A percentile compares a stretch with the other conserved stretches of the same genome.
These are phyloP conservation scores for Saccharomycopsis hybrid DNA, from an alignment of 1,139 yeast species.

Conservation along the genomic window DNA sequence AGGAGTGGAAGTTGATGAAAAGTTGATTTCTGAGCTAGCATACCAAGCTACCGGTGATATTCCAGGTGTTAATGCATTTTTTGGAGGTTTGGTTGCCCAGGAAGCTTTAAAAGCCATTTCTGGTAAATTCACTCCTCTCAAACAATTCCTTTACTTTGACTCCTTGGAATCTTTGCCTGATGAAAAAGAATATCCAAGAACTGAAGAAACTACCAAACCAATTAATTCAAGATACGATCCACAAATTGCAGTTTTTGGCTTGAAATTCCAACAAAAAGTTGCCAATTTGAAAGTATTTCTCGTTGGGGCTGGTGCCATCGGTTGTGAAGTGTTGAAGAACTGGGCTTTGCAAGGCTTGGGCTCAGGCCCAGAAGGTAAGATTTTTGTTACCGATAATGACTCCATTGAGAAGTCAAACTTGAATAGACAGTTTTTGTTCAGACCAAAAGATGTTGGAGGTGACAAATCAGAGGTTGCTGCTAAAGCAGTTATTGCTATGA, in stretches of 20 bases:
- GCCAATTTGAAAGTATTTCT: conserved; percentile 78
- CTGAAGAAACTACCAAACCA: conserved; percentile 68
- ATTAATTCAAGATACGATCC: conserved; percentile 79
- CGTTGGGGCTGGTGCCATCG: conserved; percentile 98
- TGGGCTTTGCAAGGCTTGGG: conserved; percentile 98
- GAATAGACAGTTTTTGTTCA: conserved; percentile 91
- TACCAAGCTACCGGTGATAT: conserved; percentile 88
- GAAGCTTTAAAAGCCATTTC: conserved; percentile 93
- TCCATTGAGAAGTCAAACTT: conserved; percentile 91
- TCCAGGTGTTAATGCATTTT: conserved; percentile 84
- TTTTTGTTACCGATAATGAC: conserved; percentile 86
- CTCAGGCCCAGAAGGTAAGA: conserved; percentile 81
- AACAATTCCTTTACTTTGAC: conserved; percentile 90
- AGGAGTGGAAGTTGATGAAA: conserved; percentile 52
- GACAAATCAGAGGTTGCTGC: conserved; percentile 92
- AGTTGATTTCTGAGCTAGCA: conserved; percentile 64
- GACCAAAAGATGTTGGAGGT: conserved; percentile 90
- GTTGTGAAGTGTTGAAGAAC: conserved; percentile 96
- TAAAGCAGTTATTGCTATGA: conserved; percentile 73
- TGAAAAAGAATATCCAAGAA: conserved; percentile 49
- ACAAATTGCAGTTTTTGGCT: conserved; percentile 91
- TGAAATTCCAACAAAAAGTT: conserved; percentile 62
- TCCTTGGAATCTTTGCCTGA: conserved; percentile 86
- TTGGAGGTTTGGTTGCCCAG: conserved; percentile 94
- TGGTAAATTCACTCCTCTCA: conserved; percentile 86